These are phyloP conservation scores for Ganoderma lucidum DNA, from an alignment of 1,284 basidiomycete species.

Conservation along the genomic window DNA sequence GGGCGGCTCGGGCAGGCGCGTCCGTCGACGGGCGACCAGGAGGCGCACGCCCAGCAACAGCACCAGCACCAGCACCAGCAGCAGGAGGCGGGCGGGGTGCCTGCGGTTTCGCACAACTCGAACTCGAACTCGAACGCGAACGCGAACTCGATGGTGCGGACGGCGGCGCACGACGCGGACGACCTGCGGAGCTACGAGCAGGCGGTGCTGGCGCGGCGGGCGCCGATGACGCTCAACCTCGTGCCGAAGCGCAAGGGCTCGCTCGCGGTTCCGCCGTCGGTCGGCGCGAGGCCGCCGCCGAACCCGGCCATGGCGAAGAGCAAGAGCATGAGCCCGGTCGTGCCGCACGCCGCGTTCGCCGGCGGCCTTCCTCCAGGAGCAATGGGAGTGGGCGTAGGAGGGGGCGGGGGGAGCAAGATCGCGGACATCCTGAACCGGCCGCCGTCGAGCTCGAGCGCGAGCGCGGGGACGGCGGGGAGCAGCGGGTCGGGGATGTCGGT, in stretches of 20 bases:
- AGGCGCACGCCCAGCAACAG: conserved; percentile 16
- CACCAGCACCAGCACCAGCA: not conserved
- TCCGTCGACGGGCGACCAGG: conserved; percentile 18
- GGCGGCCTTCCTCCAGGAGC: conserved; percentile 19
- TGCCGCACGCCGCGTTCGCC: conserved; percentile 33
- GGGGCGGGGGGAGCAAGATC: conserved; percentile 31
- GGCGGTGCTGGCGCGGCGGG: conserved; percentile 71
- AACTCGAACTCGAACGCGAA: conserved; percentile 18
- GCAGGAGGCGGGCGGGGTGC: too few relatives aligned
- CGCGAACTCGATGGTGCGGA: conserved; percentile 38
- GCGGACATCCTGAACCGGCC: conserved; percentile 40
- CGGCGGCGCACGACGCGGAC: conserved; percentile 55
- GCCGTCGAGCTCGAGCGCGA: conserved; percentile 39
- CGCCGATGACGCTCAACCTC: conserved; percentile 62
- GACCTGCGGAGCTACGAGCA: conserved; percentile 78
- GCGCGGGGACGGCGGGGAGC: conserved; percentile 26
- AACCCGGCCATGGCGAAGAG: conserved; percentile 23
- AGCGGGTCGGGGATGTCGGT: conserved; percentile 29
- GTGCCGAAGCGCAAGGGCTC: conserved; percentile 46
- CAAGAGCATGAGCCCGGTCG: conserved; percentile 38
- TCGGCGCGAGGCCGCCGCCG: not conserved
- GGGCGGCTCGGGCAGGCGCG: conserved; percentile 21
- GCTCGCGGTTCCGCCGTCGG: conserved; percentile 19
- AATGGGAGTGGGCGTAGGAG: conserved; percentile 18
- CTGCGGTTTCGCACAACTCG: too few relatives aligned